Evolutionary conservation across 805 yeast species (phyloP).

Genomic region (Saturnispora kantuleensis): DNA sequence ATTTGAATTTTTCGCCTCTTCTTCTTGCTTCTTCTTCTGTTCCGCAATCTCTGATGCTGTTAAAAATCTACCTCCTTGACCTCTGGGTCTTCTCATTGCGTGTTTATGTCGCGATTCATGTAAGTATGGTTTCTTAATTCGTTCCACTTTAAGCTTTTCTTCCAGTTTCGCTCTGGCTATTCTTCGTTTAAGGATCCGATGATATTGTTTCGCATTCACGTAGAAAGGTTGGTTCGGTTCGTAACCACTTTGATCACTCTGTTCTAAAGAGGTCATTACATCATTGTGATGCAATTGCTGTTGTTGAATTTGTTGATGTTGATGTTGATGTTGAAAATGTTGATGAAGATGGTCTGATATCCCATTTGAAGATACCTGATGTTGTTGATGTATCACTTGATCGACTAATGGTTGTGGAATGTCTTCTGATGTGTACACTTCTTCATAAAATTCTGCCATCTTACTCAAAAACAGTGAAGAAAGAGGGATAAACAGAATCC

Average conservation of each 20-base stretch:
- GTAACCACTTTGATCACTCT: not conserved
- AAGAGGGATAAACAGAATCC: no score
- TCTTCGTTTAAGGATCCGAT: constrained; percentile 85
- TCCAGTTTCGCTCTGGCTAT: constrained; percentile 90
- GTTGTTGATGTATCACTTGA: not conserved
- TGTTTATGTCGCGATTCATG: constrained; percentile 98
- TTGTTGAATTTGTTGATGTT: not conserved
- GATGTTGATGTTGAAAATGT: not conserved
- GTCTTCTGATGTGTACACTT: not conserved
- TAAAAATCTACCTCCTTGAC: constrained; percentile 95
- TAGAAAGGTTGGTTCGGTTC: constrained; percentile 82
- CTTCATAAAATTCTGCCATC: no score
- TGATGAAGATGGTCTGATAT: not conserved
- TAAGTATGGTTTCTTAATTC: constrained; percentile 86
- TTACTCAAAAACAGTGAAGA: no score
- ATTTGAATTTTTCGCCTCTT: not conserved
- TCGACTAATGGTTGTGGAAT: constrained; percentile 1
- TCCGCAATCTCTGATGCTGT: constrained; percentile 91
- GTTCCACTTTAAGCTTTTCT: constrained; percentile 74
- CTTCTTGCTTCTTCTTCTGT: constrained; percentile 1
- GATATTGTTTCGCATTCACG: constrained; percentile 96
- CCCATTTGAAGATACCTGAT: no score
- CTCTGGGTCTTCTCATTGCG: constrained; percentile 98
- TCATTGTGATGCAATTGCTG: not conserved
- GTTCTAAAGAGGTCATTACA: not conserved